phyloP scores from a whole-genome alignment of 768 basidiomycete genomes.

The Kwoniella shandongensis region DNA sequence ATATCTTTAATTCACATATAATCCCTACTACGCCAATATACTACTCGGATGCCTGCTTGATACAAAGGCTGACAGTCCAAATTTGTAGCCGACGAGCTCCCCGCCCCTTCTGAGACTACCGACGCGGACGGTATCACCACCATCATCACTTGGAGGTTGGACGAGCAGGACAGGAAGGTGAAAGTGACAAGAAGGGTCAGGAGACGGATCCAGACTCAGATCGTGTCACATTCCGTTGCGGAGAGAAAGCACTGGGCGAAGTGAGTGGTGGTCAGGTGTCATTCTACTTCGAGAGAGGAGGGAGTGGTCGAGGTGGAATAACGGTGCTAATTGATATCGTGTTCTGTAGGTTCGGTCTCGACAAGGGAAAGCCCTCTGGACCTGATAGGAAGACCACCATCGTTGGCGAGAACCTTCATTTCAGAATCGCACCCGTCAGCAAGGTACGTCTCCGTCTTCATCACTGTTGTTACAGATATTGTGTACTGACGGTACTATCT shows the following conservation, averaged over 20 bases:
- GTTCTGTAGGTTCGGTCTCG: slow-evolving; percentile 73
- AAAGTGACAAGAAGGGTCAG: slow-evolving; percentile 89
- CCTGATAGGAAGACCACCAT: slow-evolving; percentile 87
- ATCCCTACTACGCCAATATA: not conserved
- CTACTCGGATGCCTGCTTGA: not conserved
- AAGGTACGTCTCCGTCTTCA: slow-evolving; percentile 59
- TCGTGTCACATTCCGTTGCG: slow-evolving; percentile 92
- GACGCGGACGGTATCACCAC: slow-evolving; percentile 82
- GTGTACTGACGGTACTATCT: not conserved
- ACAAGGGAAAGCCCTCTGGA: slow-evolving; percentile 80
- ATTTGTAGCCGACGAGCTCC: slow-evolving; percentile 35
- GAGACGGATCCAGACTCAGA: slow-evolving; percentile 79
- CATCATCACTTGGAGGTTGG: slow-evolving; percentile 75
- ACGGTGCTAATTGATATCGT: not conserved
- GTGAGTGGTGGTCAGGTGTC: slow-evolving; percentile 33
- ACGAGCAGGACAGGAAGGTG: slow-evolving; percentile 92
- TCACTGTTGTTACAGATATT: too few species aligned
- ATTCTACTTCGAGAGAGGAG: not conserved
- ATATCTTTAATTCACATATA: too few species aligned
- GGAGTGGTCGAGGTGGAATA: not conserved
- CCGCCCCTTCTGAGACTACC: slow-evolving; percentile 65
- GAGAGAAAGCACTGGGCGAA: slow-evolving; percentile 87
- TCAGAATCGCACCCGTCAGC: slow-evolving; percentile 62
- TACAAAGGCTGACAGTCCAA: not conserved
- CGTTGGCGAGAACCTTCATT: slow-evolving; percentile 70